Evolutionary conservation across 2,329 filamentous ascomycete genomes (phyloP), one percentile per base, ranked within the genome.

Genomic region (Fusarium sp.): DNA sequence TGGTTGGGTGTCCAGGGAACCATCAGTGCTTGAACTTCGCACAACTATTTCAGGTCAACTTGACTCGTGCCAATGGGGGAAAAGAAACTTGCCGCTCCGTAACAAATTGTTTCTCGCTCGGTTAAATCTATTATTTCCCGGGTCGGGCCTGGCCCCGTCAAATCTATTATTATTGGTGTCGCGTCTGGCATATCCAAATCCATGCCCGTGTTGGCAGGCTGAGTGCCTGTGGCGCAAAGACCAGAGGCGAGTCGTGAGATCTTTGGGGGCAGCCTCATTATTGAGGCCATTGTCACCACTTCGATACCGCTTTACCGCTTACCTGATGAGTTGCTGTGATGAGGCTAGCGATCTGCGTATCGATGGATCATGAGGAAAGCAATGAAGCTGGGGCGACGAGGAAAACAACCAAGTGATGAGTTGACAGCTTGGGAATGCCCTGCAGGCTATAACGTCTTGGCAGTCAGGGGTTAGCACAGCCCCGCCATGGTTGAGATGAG

Each of bases 271-370:
- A 0, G 1, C 32, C 1, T 5, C 4, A 3, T 52, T 25, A 1
- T 52, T 34, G 14, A 6, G 1, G 0, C 9, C 23, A 27, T 43
- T 14, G 0, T 43, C n/a, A 27, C 1, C n/a, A 11, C 27, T 14
- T 16, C 65, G 50, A 13, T 27, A 32, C 13, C 64, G 16, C n/a
- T 69, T 69, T 27, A 32, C 13, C 64, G 16, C n/a, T 69, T 69
- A 0, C 32, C 30, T 69, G 10, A 7, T 2, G 0, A 2, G 4
- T 25, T n/a, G 6, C 25, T 13, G 11, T 14, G 20, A 41, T 10
- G 5, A 37, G 41, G 11, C 20, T 37, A 39, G 14, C n/a, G 25
- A n/a, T 39, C 20, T 18, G 14, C 35, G 14, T 18, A 8, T 8
- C 6, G 35, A 37, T 16, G 35, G 35, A 37, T 37, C 1, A 8